phyloP scores from a whole-genome alignment of 2,329 filamentous ascomycete genomes.

The Rutstroemia sp. region DNA sequence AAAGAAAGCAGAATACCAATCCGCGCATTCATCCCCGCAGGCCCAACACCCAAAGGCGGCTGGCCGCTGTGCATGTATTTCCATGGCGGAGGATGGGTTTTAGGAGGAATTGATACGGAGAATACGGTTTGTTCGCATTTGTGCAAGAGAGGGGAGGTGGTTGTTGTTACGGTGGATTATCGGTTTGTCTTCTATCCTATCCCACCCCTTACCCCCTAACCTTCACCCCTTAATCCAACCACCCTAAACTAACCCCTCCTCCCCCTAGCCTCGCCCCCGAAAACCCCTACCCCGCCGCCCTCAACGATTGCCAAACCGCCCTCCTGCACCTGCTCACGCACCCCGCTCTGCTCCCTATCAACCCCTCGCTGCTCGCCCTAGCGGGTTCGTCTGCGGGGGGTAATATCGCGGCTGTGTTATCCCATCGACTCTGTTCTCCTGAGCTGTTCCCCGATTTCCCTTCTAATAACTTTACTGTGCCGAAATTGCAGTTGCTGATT shows the following conservation, averaged over 20 bases:
- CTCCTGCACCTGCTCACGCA: constrained; percentile 42
- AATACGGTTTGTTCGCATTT: constrained; percentile 50
- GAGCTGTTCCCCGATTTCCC: no score
- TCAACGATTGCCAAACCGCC: constrained; percentile 49
- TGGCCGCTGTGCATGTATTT: constrained; percentile 51
- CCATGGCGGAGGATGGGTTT: constrained; percentile 52
- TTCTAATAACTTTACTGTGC: no score
- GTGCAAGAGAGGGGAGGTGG: constrained; percentile 41
- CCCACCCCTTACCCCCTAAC: background rate
- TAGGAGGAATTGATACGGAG: constrained; percentile 57
- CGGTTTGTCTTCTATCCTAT: constrained; percentile 30
- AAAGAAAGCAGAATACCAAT: constrained; percentile 31
- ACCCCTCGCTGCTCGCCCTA: constrained; percentile 39
- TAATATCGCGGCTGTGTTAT: constrained; percentile 45
- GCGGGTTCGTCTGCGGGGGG: constrained; percentile 45
- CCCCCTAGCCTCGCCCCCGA: constrained; percentile 45
- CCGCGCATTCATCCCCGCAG: constrained; percentile 43
- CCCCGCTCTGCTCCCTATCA: constrained; percentile 30
- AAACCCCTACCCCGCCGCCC: constrained; percentile 46
- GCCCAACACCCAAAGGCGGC: constrained; percentile 35
- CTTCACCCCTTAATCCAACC: no score
- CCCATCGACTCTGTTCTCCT: constrained; percentile 33
- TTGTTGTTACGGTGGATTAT: constrained; percentile 49
- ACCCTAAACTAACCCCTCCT: background rate
- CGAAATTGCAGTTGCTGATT: no score